A percentile compares a stretch with the other conserved stretches of the same genome.
These are phyloP conservation scores for Sorghum bicolor DNA, from an alignment of 176 grass and related monocot genomes.

Conservation along the genomic window DNA sequence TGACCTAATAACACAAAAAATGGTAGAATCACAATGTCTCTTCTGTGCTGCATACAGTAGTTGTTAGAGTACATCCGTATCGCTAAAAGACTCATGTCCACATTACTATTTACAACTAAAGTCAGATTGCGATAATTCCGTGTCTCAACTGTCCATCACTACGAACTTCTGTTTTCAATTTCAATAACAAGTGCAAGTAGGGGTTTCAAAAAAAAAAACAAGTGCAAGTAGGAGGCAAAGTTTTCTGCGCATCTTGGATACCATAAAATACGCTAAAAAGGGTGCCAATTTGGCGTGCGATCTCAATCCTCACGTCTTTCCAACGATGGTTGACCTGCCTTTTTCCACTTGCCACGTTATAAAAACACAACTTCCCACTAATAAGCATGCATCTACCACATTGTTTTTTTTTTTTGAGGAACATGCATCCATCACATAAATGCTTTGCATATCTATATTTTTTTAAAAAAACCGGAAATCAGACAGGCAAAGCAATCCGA, in stretches of 20 bases:
- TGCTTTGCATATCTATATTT: too few relatives aligned
- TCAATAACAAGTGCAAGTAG: not conserved
- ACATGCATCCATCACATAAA: too few relatives aligned
- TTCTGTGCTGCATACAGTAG: too few relatives aligned
- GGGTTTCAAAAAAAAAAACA: too few relatives aligned
- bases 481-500: not conserved
- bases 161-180: not conserved
- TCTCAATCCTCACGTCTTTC: not conserved
- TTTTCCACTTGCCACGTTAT: not conserved
- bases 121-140: not conserved
- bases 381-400: too few relatives aligned
- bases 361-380: not conserved
- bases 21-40: too few relatives aligned
- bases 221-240: not conserved
- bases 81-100: too few relatives aligned
- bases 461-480: not conserved
- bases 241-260: not conserved
- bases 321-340: not conserved
- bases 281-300: not conserved
- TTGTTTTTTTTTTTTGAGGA: too few relatives aligned
- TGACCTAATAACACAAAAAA: too few relatives aligned
- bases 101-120: too few relatives aligned
- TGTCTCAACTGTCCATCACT: not conserved
- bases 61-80: too few relatives aligned
- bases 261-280: not conserved